Evolutionary conservation across 2,329 filamentous ascomycete species (phyloP), one percentile per base, ranked within the genome.

Genomic region (Aspergillus sp.): DNA sequence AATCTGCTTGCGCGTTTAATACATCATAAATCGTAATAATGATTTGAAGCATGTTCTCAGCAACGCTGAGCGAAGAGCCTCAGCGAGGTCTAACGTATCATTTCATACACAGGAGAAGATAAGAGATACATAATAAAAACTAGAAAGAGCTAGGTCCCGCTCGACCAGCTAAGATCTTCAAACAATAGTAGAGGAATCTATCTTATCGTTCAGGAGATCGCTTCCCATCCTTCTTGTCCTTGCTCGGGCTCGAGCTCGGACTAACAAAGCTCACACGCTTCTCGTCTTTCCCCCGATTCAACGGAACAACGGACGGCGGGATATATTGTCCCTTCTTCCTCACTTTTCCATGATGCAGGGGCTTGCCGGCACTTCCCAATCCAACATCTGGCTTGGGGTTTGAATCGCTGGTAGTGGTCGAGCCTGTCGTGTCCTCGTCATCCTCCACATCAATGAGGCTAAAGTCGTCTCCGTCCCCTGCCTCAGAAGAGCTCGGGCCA

Each of bases 381-480:
- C 67, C 69, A 9, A 72, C 71, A 37, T 69, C 71, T 7, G 67
- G 66, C 61, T 73, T 77, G 37, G 66, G 64, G 52, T 73, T 76
- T 35, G 66, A 65, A 52, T 71, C 74, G 6, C 68, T 66, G 12
- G 70, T 47, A 9, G 69, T 61, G 19, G 72, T 67, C 47, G 75
- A 70, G 17, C 72, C 64, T 44, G 71, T 67, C 31, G 72, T 70
- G 15, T 76, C 74, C 52, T 79, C 78, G 48, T 78, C 76, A 50
- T 78, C 77, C 58, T 76, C 74, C 7, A 81, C 75, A 53, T 80
- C 73, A 48, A 81, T 74, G 55, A 78, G 74, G 35, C 75, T 69
- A 49, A 77, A 75, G 19, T 77, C 70, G 17, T 76, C 71, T 23
- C 84, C 79, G 24, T 86, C 86, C 39, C 84, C 76, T 15, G 74